These are phyloP conservation scores for Magnusiomyces magnusii DNA, from an alignment of 1,139 yeast species.

Conservation along the genomic window DNA sequence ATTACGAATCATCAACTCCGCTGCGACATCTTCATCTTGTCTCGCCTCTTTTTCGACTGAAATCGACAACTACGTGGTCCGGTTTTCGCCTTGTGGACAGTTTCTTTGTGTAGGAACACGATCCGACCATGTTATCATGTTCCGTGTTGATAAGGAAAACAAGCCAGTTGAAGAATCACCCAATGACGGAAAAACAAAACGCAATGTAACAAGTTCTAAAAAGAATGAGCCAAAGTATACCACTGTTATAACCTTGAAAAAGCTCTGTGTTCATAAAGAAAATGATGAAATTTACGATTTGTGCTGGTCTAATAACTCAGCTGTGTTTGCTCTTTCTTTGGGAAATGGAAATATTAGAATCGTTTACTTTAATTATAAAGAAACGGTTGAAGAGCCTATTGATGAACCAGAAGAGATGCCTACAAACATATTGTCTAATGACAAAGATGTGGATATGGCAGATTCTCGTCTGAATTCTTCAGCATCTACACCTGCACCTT, in stretches of 20 bases:
- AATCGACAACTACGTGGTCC: conserved; percentile 34
- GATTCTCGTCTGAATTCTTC: background rate
- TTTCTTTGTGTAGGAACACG: conserved; percentile 45
- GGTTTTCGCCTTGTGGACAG: conserved; percentile 48
- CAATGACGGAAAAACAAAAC: background rate
- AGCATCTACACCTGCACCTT: background rate
- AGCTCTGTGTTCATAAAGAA: conserved; percentile 20
- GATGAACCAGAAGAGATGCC: background rate
- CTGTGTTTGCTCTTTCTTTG: conserved; percentile 29
- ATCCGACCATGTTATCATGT: conserved; percentile 21
- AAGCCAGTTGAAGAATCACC: background rate
- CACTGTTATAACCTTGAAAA: conserved; percentile 14
- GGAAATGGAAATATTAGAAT: conserved; percentile 33
- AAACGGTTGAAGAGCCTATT: background rate
- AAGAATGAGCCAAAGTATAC: conserved; percentile 8
- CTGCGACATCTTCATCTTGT: conserved; percentile 35
- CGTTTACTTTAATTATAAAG: conserved; percentile 18
- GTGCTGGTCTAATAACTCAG: conserved; percentile 30
- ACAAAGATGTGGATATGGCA: conserved; percentile 2
- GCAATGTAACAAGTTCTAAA: background rate
- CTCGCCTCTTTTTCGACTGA: conserved; percentile 35
- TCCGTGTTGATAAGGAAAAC: conserved; percentile 5
- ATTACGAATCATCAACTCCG: background rate
- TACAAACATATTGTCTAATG: background rate
- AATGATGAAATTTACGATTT: conserved; percentile 35